phyloP scores from a whole-genome alignment of 768 basidiomycete species.

The Collybiopsis luxurians region DNA sequence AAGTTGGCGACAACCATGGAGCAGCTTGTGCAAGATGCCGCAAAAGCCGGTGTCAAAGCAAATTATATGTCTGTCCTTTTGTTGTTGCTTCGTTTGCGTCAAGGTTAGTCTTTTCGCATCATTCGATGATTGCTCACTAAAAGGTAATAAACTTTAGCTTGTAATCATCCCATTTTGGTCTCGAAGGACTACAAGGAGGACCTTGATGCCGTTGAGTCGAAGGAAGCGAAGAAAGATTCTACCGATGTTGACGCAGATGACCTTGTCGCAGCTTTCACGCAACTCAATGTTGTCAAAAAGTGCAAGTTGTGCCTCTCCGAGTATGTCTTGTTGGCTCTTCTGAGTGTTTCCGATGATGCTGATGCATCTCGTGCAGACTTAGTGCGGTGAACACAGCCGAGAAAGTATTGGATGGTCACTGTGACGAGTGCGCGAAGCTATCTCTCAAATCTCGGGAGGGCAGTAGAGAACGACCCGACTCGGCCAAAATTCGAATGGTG shows the following conservation, averaged over 20 bases:
- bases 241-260: slow-evolving; percentile 45
- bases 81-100: slow-evolving; percentile 78
- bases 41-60: slow-evolving; percentile 30
- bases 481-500: slow-evolving; percentile 86
- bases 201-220: slow-evolving; percentile 72
- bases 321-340: slow-evolving; percentile 40
- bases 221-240: slow-evolving; percentile 38
- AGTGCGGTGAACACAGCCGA: slow-evolving; percentile 32
- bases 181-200: slow-evolving; percentile 74
- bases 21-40: slow-evolving; percentile 50
- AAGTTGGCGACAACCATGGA: slow-evolving; percentile 68
- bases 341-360: neutral
- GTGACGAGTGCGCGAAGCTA: slow-evolving; percentile 56
- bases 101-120: slow-evolving; percentile 52
- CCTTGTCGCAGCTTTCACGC: slow-evolving; percentile 68
- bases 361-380: slow-evolving; percentile 28
- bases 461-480: slow-evolving; percentile 60
- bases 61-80: slow-evolving; percentile 72
- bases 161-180: slow-evolving; percentile 85
- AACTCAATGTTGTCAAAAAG: slow-evolving; percentile 65
- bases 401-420: slow-evolving; percentile 46
- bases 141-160: slow-evolving; percentile 48
- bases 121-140: slow-evolving; percentile 1
- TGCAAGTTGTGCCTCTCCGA: slow-evolving; percentile 75
- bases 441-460: slow-evolving; percentile 45